Conservation (phyloP, 768 basidiomycete species). For the Amylocystis lapponica region DNA sequence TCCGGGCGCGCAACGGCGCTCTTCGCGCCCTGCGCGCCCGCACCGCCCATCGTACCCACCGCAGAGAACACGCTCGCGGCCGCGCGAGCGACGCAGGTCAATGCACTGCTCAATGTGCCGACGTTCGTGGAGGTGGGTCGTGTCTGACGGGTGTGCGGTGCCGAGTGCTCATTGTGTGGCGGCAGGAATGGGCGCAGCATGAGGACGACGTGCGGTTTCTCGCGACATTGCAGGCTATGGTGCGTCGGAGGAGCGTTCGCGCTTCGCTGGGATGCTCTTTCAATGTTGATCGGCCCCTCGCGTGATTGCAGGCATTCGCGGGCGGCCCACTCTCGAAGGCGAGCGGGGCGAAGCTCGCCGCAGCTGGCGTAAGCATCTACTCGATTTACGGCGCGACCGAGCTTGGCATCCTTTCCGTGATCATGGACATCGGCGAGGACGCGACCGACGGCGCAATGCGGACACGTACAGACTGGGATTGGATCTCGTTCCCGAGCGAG, state of each 20-base stretch:
- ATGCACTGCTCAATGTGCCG: neutral
- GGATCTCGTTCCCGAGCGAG: conserved; percentile 7
- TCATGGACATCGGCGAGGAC: neutral
- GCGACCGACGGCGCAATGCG: neutral
- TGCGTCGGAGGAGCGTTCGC: neutral
- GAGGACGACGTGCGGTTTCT: neutral
- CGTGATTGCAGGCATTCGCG: conserved; percentile 8
- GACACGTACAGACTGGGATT: conserved; percentile 12
- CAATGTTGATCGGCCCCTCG: too few species aligned
- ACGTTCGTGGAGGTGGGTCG: neutral
- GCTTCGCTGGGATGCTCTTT: too few species aligned
- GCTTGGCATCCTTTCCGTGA: neutral
- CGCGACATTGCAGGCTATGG: neutral
- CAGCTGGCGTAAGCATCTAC: conserved; percentile 6
- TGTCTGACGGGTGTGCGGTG: too few species aligned
- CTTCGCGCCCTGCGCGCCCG: conserved; percentile 14
- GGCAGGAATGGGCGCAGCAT: neutral
- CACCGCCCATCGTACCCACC: conserved; percentile 17
- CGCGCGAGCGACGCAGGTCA: neutral
- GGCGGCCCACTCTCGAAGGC: conserved; percentile 10
- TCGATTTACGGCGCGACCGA: conserved; percentile 11
- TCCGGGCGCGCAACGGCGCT: conserved; percentile 11
- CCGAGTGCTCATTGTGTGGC: too few species aligned
- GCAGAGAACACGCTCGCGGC: neutral
- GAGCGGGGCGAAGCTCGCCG: conserved; percentile 6